Evolutionary conservation across 2,329 filamentous ascomycete genomes (phyloP).

Genomic region (Neonectria magnoliae): DNA sequence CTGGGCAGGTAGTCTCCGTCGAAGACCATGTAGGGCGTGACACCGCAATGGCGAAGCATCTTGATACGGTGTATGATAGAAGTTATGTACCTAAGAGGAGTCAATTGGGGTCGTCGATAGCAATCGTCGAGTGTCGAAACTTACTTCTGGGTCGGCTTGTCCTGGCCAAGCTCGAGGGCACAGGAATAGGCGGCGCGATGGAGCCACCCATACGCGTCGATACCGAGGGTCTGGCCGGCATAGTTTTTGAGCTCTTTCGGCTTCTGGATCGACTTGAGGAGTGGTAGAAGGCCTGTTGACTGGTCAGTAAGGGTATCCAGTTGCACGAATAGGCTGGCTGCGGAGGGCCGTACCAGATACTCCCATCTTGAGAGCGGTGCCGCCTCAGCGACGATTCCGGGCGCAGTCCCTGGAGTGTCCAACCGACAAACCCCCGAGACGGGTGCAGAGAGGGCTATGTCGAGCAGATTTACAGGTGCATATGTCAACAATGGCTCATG

Average conservation of each 20-base stretch:
- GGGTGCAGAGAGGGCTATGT: slow-evolving; percentile 33
- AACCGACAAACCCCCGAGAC: slow-evolving; percentile 30
- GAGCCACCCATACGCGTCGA: slow-evolving; percentile 98
- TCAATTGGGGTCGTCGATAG: slow-evolving; percentile 10
- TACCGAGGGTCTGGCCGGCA: slow-evolving; percentile 86
- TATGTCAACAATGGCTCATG: slow-evolving; percentile 30
- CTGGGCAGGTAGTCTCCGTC: slow-evolving; percentile 95
- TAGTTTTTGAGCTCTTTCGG: slow-evolving; percentile 88
- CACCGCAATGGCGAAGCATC: slow-evolving; percentile 93
- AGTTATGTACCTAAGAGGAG: slow-evolving; percentile 76
- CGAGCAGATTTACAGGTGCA: slow-evolving; percentile 23
- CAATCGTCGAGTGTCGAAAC: slow-evolving; percentile 39
- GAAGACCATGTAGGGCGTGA: slow-evolving; percentile 95
- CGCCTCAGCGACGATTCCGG: slow-evolving; percentile 24
- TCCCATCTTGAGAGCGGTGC: slow-evolving; percentile 46
- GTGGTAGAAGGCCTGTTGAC: slow-evolving; percentile 78
- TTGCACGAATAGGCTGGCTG: background rate
- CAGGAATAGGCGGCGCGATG: slow-evolving; percentile 92
- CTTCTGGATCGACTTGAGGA: slow-evolving; percentile 96
- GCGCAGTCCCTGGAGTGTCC: slow-evolving; percentile 19
- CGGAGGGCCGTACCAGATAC: slow-evolving; percentile 46
- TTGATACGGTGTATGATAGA: slow-evolving; percentile 89
- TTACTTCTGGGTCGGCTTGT: slow-evolving; percentile 87
- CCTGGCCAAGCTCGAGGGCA: slow-evolving; percentile 88
- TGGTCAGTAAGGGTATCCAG: slow-evolving; percentile 31